Base-by-base conservation (phyloP, 345 rosid species). In the Erysimum cheiranthoides region DNA sequence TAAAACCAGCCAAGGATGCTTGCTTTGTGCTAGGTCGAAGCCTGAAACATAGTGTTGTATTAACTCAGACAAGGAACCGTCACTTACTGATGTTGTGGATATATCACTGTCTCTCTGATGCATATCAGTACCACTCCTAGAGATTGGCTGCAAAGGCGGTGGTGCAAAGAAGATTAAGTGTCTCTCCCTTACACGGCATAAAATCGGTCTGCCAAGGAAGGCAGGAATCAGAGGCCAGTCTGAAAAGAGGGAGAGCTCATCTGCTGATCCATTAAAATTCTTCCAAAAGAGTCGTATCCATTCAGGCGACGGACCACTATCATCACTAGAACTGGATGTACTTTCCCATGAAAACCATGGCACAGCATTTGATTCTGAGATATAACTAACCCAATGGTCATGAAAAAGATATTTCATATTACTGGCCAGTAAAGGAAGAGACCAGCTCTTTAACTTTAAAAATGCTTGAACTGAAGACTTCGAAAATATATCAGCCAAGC, bases 151-250 rank as follows among this genome's bases (percentile, higher is more conserved):
- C 54, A 67, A 74, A 68, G 75, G 42, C 4, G 79, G 79, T 14
- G 98, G 97, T 74, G 98, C 92, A 84, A 91, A 68, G 58, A 93
- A 89, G 60, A 89, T 85, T 69, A 93, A 84, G 73, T 83, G 89
- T 59, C 83, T 77, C 73, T 88, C 93, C 76, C 86, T 87, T 59
- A 91, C 87, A 73, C 98, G 93, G 80, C 98, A 93, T 58, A 93
- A 81, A 63, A 91, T 83, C 49, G 93, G 87, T 81, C 97, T 84
- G 42, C 98, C 97, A 76, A 91, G 96, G 82, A 91, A 89, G 57
- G 96, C 96, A 86, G 98, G 98, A 84, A 93, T 85, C 62, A 93
- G 73, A 38, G 98, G 98, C 98, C 98, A 93, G 70, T 93, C 96
- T 17, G 88, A 83, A 72, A 91, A 93, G 61, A 88, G 86, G 43